Percentiles rank a stretch among this genome's conserved stretches.
Conservation (phyloP, 192 early-diverging fungal species). For the Rhizophagus clarus region DNA sequence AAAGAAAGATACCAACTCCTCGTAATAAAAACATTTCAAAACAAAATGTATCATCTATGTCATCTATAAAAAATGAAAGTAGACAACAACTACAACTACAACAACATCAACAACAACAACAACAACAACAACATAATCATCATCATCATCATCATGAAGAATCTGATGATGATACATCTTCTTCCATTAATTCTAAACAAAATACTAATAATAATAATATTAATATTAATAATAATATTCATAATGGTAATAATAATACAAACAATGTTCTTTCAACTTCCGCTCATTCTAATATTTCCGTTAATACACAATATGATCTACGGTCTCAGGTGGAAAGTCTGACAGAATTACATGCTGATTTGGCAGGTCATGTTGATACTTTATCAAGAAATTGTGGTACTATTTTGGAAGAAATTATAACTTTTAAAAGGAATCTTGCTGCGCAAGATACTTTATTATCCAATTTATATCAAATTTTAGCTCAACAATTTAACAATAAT, state of each 20-base stretch:
- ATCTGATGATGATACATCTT: neutral
- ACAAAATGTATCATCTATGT: neutral
- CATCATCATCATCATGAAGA: neutral
- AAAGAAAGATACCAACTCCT: conserved; percentile 31
- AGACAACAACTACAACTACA: neutral
- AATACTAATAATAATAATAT: neutral
- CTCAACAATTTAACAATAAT: conserved; percentile 10
- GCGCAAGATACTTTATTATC: conserved; percentile 25
- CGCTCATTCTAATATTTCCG: neutral
- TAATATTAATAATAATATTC: too few relatives aligned
- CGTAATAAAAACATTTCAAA: neutral
- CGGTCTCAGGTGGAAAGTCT: conserved; percentile 16
- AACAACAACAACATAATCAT: too few relatives aligned
- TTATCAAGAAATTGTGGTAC: conserved; percentile 17
- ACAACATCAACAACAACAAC: neutral
- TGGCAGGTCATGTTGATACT: neutral
- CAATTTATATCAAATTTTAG: conserved; percentile 23
- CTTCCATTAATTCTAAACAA: neutral
- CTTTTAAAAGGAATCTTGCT: conserved; percentile 29
- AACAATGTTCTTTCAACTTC: neutral
- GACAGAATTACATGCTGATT: conserved; percentile 6
- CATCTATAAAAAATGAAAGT: neutral
- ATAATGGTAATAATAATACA: too few relatives aligned
- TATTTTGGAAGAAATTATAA: conserved; percentile 20
- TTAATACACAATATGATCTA: neutral